Evolutionary conservation across 768 basidiomycete genomes (phyloP).

Genomic region (Suillus subluteus): DNA sequence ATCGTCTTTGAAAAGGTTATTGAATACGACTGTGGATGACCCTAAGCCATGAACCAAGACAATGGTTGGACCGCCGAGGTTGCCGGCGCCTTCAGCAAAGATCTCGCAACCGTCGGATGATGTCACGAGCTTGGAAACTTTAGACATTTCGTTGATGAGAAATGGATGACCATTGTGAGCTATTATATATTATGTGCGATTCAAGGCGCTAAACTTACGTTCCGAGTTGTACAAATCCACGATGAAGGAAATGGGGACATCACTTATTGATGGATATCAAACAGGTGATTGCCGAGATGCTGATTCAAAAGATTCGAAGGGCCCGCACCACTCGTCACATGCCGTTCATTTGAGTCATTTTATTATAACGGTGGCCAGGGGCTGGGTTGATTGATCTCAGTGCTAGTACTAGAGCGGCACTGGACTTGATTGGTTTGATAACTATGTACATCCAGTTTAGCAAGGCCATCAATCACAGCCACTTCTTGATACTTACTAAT

Average conservation of each 20-base stretch:
- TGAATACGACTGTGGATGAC: background rate
- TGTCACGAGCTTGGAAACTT: background rate
- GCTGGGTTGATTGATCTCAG: background rate
- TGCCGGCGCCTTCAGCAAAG: slow-evolving; percentile 2
- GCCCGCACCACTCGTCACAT: background rate
- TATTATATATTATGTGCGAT: background rate
- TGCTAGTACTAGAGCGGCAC: no score
- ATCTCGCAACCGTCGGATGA: background rate
- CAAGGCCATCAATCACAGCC: no score
- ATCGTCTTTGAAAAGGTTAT: slow-evolving; percentile 2
- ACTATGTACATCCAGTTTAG: no score
- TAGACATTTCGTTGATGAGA: background rate
- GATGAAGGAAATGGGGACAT: background rate
- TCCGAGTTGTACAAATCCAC: background rate
- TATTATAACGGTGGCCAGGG: background rate
- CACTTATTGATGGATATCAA: background rate
- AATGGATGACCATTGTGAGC: background rate
- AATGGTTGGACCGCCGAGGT: background rate
- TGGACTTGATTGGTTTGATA: no score
- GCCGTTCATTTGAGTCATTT: background rate
- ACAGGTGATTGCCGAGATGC: background rate
- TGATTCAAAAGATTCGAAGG: background rate
- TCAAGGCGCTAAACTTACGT: background rate
- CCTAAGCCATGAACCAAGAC: background rate
- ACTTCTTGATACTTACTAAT: no score